A percentile compares a stretch with the other conserved stretches of the same genome.
Conservation (phyloP, 108 stramenopile genomes). For the Aurantiochytrium sp. region DNA sequence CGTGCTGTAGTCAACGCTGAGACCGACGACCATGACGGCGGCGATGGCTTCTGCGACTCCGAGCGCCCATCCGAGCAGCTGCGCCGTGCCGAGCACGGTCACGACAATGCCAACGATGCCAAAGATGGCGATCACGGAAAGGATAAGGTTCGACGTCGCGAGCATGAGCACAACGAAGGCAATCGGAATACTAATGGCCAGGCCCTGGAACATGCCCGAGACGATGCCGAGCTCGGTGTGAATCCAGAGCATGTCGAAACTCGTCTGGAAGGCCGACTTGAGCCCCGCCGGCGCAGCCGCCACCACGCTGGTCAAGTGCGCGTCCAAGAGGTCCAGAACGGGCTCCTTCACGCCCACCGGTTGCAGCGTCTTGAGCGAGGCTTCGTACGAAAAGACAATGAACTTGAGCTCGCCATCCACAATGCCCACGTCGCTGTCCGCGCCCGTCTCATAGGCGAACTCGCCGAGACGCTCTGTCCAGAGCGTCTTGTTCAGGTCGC, state of each 20-base stretch:
- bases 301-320: background rate
- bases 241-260: background rate
- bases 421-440: conserved; percentile 17
- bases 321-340: background rate
- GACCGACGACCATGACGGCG: conserved; percentile 43
- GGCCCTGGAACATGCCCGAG: conserved; percentile 21
- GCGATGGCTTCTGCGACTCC: conserved; percentile 41
- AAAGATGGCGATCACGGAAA: conserved; percentile 28
- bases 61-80: conserved; percentile 34
- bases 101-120: conserved; percentile 36
- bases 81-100: conserved; percentile 28
- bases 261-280: background rate
- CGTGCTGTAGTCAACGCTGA: conserved; percentile 42
- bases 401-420: conserved; percentile 38
- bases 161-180: conserved; percentile 36
- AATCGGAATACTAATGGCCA: conserved; percentile 40
- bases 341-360: background rate
- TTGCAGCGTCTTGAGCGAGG: conserved; percentile 1
- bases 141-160: conserved; percentile 35
- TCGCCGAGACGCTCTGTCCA: background rate
- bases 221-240: conserved; percentile 36
- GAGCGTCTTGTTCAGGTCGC: background rate
- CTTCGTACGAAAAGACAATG: background rate
- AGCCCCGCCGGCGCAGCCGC: background rate
- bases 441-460: background rate